Conservation (phyloP, 2,329 filamentous ascomycete species). For the Aspergillus texensis region DNA sequence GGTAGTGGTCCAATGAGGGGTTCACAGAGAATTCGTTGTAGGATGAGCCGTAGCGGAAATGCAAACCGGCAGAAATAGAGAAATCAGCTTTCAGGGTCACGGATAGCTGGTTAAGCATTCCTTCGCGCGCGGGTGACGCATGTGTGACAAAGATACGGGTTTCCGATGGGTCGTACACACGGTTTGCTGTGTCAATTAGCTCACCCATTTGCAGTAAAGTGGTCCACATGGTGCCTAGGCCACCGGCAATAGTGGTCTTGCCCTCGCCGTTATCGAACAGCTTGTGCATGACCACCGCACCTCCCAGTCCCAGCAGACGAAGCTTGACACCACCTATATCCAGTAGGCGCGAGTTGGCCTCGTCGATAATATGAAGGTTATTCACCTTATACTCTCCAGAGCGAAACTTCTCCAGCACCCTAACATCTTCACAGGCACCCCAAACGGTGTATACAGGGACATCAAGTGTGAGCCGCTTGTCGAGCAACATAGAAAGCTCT, state of each 20-base stretch:
- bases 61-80: conserved; percentile 93
- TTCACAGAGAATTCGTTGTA: conserved; percentile 99
- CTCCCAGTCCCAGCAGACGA: conserved; percentile 86
- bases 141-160: conserved; percentile 96
- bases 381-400: conserved; percentile 97
- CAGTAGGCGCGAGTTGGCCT: conserved; percentile 91
- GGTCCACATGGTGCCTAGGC: conserved; percentile 99
- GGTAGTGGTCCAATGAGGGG: conserved; percentile 95
- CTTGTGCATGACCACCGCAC: conserved; percentile 99
- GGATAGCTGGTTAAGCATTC: conserved; percentile 94
- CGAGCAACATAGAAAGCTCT: conserved; percentile 85
- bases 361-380: conserved; percentile 97
- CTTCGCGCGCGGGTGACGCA: conserved; percentile 92
- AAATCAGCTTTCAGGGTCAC: conserved; percentile 98
- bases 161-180: conserved; percentile 97
- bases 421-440: conserved; percentile 98
- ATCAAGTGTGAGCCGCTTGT: conserved; percentile 85
- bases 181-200: conserved; percentile 94
- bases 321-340: conserved; percentile 96
- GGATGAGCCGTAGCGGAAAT: conserved; percentile 98
- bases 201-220: conserved; percentile 98
- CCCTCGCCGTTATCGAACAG: conserved; percentile 98
- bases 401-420: conserved; percentile 94
- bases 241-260: conserved; percentile 94
- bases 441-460: conserved; percentile 98